Evolutionary conservation across 2,329 filamentous ascomycete species (phyloP).

Genomic region (Sporothrix pseudoabietina): DNA sequence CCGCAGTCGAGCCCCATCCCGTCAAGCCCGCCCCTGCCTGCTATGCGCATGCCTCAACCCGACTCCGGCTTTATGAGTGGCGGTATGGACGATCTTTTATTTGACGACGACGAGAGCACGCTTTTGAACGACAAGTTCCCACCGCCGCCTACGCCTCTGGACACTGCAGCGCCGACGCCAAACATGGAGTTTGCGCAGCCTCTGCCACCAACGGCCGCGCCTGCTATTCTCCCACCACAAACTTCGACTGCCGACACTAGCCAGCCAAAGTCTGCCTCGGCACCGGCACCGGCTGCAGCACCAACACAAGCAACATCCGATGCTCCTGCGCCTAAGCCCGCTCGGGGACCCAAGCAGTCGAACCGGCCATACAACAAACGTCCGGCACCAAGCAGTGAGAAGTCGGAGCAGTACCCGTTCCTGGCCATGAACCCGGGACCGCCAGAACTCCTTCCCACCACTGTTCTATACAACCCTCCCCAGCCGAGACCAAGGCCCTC

Average conservation of each 20-base stretch:
- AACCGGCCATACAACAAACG: constrained; percentile 38
- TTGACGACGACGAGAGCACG: constrained; percentile 59
- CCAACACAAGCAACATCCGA: not conserved
- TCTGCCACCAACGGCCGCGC: not conserved
- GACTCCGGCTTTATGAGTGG: constrained; percentile 88
- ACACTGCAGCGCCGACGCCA: constrained; percentile 25
- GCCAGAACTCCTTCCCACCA: constrained; percentile 48
- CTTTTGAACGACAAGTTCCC: constrained; percentile 35
- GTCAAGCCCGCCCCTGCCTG: constrained; percentile 77
- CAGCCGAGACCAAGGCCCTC: constrained; percentile 27
- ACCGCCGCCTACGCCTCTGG: constrained; percentile 25
- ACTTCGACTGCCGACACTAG: not conserved
- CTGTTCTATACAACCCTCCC: constrained; percentile 47
- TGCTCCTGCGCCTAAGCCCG: not conserved
- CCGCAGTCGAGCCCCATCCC: constrained; percentile 64
- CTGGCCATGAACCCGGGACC: constrained; percentile 49
- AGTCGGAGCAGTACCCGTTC: constrained; percentile 42
- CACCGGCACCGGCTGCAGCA: not conserved
- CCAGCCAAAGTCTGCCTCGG: not conserved
- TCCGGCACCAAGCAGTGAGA: constrained; percentile 34
- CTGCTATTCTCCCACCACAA: not conserved
- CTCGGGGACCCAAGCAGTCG: constrained; percentile 28
- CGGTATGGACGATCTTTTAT: constrained; percentile 64
- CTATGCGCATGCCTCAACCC: constrained; percentile 61
- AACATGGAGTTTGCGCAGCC: constrained; percentile 21